Percentiles rank a stretch among this genome's conserved stretches.
phyloP scores from a whole-genome alignment of 2,329 filamentous ascomycete species.

The Colletotrichum plurivorum region DNA sequence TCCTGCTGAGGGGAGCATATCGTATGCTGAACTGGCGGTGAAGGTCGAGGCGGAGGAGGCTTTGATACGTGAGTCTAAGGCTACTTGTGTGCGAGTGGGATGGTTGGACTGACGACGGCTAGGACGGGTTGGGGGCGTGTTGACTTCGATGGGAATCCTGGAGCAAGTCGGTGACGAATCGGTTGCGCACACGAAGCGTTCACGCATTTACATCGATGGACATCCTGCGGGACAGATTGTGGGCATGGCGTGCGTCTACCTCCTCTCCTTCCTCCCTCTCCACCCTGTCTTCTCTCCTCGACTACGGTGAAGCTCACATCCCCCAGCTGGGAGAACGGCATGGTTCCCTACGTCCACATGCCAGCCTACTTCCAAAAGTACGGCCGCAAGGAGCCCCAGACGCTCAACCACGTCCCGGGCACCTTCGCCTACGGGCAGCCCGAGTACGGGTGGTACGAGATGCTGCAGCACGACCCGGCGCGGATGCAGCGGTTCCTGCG shows the following conservation, averaged over 20 bases:
- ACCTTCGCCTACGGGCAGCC: slow-evolving; percentile 48
- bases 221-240: slow-evolving; percentile 31
- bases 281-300: not conserved
- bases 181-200: slow-evolving; percentile 36
- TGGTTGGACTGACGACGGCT: not conserved
- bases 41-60: slow-evolving; percentile 47
- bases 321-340: slow-evolving; percentile 30
- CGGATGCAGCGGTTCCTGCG: slow-evolving; percentile 47
- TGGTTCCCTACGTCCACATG: slow-evolving; percentile 42
- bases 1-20: slow-evolving; percentile 47
- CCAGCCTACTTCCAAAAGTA: slow-evolving; percentile 51
- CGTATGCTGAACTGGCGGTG: slow-evolving; percentile 48
- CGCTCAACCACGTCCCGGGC: slow-evolving; percentile 45
- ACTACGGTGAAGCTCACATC: not conserved
- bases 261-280: not conserved
- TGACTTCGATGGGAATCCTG: slow-evolving; percentile 33
- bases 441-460: slow-evolving; percentile 50
- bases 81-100: too few relatives aligned
- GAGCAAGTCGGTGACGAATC: slow-evolving; percentile 32
- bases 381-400: slow-evolving; percentile 49
- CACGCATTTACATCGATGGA: slow-evolving; percentile 26
- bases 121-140: slow-evolving; percentile 28
- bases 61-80: slow-evolving; percentile 48
- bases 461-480: slow-evolving; percentile 46
- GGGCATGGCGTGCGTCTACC: slow-evolving; percentile 27